Percentiles rank a stretch among this genome's conserved stretches.
Conservation (phyloP, 2,329 filamentous ascomycete genomes). For the Pseudonectria foliicola region DNA sequence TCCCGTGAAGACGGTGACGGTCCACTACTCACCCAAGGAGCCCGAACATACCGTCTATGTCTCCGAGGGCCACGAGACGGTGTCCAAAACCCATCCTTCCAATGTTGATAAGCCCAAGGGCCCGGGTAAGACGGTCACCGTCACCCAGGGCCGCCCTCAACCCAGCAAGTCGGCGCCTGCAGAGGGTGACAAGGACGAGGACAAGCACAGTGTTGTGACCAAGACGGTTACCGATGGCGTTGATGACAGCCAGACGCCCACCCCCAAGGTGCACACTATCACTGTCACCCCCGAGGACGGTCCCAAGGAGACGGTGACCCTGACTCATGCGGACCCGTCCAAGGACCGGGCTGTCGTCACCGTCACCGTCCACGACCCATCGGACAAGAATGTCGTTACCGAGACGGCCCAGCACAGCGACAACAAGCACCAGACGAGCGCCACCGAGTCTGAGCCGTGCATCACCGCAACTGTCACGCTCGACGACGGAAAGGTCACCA, state of each 20-base stretch:
- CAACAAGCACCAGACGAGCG: neutral
- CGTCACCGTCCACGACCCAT: too few species aligned
- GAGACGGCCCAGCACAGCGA: neutral
- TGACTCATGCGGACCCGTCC: too few species aligned
- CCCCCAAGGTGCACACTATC: conserved; percentile 7
- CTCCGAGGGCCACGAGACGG: conserved; percentile 11
- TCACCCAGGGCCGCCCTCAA: conserved; percentile 2
- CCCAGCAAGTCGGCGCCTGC: neutral
- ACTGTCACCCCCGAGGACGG: conserved; percentile 7
- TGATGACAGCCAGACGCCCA: conserved; percentile 7
- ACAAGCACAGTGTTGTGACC: neutral
- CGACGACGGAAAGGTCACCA: conserved; percentile 9
- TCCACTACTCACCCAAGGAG: conserved; percentile 15
- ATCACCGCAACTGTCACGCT: conserved; percentile 4
- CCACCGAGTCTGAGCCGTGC: neutral
- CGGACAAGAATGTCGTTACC: too few species aligned
- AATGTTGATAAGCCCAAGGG: neutral
- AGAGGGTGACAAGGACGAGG: neutral
- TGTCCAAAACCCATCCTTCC: conserved; percentile 11
- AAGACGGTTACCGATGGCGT: neutral
- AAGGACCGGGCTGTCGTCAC: too few species aligned
- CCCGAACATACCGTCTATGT: conserved; percentile 18
- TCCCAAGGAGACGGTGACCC: neutral
- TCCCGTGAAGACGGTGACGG: conserved; percentile 21
- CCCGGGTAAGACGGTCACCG: conserved; percentile 11